A percentile compares a stretch with the other conserved stretches of the same genome.
These are phyloP conservation scores for Athelia psychrophila DNA, from an alignment of 1,284 basidiomycete genomes.

Conservation along the genomic window DNA sequence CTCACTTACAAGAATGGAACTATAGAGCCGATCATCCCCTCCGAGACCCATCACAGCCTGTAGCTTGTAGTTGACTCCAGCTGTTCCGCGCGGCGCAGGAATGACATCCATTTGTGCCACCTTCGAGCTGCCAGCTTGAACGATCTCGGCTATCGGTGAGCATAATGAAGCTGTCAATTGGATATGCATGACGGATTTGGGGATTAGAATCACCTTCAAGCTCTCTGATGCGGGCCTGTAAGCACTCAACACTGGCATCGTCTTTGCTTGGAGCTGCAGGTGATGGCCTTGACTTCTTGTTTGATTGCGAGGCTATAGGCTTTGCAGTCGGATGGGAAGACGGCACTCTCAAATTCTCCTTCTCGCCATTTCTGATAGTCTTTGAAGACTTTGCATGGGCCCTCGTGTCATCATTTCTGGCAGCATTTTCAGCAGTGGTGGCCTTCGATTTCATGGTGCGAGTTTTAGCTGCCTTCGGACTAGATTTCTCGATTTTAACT, in stretches of 20 bases:
- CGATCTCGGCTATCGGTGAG: background rate
- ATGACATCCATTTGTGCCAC: slow-evolving; percentile 2
- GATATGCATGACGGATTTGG: no score
- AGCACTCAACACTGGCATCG: background rate
- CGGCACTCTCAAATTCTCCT: no score
- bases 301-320: background rate
- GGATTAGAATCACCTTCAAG: background rate
- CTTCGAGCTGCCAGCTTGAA: background rate
- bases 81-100: background rate
- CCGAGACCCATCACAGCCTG: slow-evolving; percentile 1
- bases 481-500: no score
- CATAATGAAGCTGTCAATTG: background rate
- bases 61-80: background rate
- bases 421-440: background rate
- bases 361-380: background rate
- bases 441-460: no score
- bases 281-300: background rate
- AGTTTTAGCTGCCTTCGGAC: no score
- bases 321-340: background rate
- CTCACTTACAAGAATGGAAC: background rate
- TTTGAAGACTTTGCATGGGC: background rate
- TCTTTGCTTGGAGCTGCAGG: background rate
- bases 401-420: background rate
- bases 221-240: background rate
- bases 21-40: background rate